A percentile compares a stretch with the other conserved stretches of the same genome.
Evolutionary conservation across 148 eudicot genomes (phyloP).

Genomic region (Rhododendron kiyosumense): DNA sequence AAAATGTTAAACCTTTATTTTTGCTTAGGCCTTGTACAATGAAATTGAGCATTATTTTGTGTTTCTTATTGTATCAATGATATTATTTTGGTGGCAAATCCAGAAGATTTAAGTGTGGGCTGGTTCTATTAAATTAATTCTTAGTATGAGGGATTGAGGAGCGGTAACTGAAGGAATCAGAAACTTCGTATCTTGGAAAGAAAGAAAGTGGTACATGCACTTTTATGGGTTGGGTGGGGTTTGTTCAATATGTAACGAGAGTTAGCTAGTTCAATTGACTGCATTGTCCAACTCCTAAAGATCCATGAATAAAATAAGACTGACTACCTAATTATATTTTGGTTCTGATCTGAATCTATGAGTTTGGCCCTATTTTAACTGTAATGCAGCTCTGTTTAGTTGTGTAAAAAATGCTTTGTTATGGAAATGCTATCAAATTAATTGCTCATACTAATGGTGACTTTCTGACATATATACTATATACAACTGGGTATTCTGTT

Average conservation of each 20-base stretch:
- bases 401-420: neutral
- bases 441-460: neutral
- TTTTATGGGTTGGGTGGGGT: neutral
- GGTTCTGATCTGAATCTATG: neutral
- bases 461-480: too few relatives aligned
- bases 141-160: neutral
- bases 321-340: neutral
- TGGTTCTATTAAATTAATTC: neutral
- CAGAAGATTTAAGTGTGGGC: neutral
- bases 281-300: neutral
- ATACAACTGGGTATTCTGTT: too few relatives aligned
- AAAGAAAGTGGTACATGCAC: neutral
- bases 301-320: neutral
- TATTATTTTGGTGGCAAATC: neutral
- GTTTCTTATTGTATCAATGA: neutral
- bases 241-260: neutral
- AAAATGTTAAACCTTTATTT: neutral
- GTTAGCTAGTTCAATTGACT: neutral
- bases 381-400: neutral
- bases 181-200: neutral
- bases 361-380: neutral
- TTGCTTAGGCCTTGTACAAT: neutral
- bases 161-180: neutral
- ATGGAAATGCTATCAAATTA: neutral
- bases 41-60: neutral